A percentile compares a stretch with the other conserved stretches of the same genome.
These are phyloP conservation scores for Purpureocillium lavendulum DNA, from an alignment of 2,329 filamentous ascomycete species.

Conservation along the genomic window DNA sequence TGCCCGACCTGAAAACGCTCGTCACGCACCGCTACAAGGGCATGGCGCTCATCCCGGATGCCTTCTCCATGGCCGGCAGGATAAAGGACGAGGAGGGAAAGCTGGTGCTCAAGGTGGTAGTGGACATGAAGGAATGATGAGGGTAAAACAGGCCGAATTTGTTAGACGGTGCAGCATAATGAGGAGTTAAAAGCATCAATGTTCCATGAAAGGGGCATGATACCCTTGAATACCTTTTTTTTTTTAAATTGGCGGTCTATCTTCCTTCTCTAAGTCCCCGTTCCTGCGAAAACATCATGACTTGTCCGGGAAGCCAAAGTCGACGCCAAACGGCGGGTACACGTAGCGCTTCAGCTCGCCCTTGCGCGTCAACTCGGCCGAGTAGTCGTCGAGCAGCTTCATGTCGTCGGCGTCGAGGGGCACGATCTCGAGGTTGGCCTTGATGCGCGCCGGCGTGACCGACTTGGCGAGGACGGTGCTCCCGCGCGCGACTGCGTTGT, in stretches of 20 bases:
- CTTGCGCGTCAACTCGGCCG: slow-evolving; percentile 37
- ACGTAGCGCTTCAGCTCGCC: slow-evolving; percentile 53
- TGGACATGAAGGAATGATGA: slow-evolving; percentile 31
- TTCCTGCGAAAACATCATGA: slow-evolving; percentile 10
- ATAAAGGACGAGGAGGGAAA: slow-evolving; percentile 62
- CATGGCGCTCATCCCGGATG: slow-evolving; percentile 52
- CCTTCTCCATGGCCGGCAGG: slow-evolving; percentile 65
- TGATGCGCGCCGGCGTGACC: slow-evolving; percentile 58
- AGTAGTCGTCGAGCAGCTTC: slow-evolving; percentile 51
- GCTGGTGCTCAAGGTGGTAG: slow-evolving; percentile 67
- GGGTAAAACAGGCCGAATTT: too few species aligned
- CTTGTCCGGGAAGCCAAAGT: slow-evolving; percentile 69
- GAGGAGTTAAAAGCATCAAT: too few species aligned
- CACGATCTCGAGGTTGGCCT: slow-evolving; percentile 60
- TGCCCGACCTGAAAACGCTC: slow-evolving; percentile 59
- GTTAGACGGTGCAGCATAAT: too few species aligned
- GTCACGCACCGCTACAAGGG: slow-evolving; percentile 64
- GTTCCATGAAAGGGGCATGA: too few species aligned
- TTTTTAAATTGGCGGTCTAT: too few species aligned
- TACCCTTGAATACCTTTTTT: too few species aligned
- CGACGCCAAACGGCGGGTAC: slow-evolving; percentile 59
- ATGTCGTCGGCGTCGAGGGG: slow-evolving; percentile 55
- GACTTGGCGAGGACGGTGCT: slow-evolving; percentile 68
- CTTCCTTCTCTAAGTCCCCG: not conserved
- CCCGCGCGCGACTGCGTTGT: slow-evolving; percentile 55